Evolutionary conservation across 768 basidiomycete species (phyloP), one percentile per base, ranked within the genome.

Genomic region (Tulasnella sp.): DNA sequence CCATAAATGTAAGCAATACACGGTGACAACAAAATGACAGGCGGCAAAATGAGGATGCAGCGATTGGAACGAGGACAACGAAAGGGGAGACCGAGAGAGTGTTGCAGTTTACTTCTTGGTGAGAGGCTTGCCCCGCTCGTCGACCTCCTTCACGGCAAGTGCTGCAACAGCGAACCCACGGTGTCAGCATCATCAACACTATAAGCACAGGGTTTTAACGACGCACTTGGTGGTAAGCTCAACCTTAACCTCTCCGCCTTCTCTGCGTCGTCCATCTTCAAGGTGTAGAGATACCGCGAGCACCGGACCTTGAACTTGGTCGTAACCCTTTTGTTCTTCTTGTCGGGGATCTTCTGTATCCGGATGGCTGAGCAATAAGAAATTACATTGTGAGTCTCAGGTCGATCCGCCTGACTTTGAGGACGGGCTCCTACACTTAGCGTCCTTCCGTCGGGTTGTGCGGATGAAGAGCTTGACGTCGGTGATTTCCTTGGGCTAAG

Each of bases 241-340:
- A 94, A 94, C 89, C 93, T 91, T 83, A 99, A 91, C 89, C 98
- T 99, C 86, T 98, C 96, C 56, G 98, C 97, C 90, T 98, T 99
- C 86, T 98, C 96, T 84, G 94, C 91, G 88, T 99, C 98, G 85
- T 96, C 93, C 85, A 99, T 86, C 81, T 92, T 91, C 82, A 99
- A 91, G n/a, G 98, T 99, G 92, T 99, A 99, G 81, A 97, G 92
- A 87, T 96, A 96, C 86, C 94, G 90, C 80, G 94, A 93, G 89
- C 97, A 98, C 86, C 98, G 91, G 85, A 99, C 91, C 91, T 99
- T 99, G 92, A 99, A 98, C 88, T 99, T 99, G 85, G 94, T 97
- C 87, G 91, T 89, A 46, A 89, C 88, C 88, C 95, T 95, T 42
- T 75, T 62, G 83, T 88, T 86, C 40, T 81, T 74, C 85, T 89